Percentiles rank a stretch among this genome's conserved stretches.
phyloP scores from a whole-genome alignment of 139 green algal genomes.

The Tetraselmis striata region DNA sequence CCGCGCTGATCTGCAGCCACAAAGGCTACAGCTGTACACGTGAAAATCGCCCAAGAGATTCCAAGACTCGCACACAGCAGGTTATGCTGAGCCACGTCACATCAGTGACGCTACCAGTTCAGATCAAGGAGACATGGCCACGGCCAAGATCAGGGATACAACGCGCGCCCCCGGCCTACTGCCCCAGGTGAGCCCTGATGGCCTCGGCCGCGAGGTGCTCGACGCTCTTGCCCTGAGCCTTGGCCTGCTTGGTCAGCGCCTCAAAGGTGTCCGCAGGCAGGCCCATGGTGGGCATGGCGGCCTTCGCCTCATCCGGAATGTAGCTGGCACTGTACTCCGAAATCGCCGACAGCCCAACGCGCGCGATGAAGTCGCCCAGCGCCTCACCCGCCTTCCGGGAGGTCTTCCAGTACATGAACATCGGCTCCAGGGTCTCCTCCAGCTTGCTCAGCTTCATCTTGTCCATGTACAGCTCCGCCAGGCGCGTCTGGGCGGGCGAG shows the following conservation, averaged over 20 bases:
- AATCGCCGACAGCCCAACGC: conserved; percentile 42
- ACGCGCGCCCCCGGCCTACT: too few relatives aligned
- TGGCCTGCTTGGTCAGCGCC: conserved; percentile 41
- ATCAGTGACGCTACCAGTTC: too few relatives aligned
- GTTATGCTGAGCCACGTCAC: too few relatives aligned
- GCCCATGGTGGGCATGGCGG: conserved; percentile 21
- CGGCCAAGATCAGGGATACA: too few relatives aligned
- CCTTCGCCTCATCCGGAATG: conserved; percentile 16
- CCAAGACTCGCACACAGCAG: too few relatives aligned
- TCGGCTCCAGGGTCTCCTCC: conserved; percentile 85
- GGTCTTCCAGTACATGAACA: conserved; percentile 73
- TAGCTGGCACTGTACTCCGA: conserved; percentile 36
- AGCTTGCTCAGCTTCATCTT: conserved; percentile 61
- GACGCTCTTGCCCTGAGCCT: conserved; percentile 49
- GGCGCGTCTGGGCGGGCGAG: conserved; percentile 66
- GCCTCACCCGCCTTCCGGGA: conserved; percentile 47
- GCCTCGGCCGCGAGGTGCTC: conserved; percentile 43
- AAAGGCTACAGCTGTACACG: too few relatives aligned
- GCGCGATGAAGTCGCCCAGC: conserved; percentile 85
- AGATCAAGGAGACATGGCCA: too few relatives aligned
- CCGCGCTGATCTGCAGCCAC: too few relatives aligned
- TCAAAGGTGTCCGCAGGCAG: conserved; percentile 43
- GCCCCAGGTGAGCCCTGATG: conserved; percentile 12
- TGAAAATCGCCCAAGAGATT: too few relatives aligned
- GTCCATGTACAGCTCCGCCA: conserved; percentile 76